phyloP scores from a whole-genome alignment of 2,329 filamentous ascomycete species.

The Periconia sp. region DNA sequence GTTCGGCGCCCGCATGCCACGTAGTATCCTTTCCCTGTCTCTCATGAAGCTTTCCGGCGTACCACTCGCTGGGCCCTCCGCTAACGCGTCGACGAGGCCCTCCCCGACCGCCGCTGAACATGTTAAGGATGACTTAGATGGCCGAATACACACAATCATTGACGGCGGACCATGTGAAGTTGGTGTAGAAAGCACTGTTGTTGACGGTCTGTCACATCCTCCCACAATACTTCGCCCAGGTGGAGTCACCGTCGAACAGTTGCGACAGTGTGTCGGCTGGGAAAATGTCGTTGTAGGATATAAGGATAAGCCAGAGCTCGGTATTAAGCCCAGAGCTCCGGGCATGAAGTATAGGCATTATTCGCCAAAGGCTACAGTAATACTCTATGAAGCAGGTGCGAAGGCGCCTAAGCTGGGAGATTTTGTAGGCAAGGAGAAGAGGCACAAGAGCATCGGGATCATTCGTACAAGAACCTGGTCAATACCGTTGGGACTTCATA shows the following conservation, averaged over 20 bases:
- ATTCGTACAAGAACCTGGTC: constrained; percentile 42
- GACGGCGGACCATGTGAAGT: constrained; percentile 88
- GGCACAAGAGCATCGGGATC: constrained; percentile 44
- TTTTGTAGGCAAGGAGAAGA: constrained; percentile 30
- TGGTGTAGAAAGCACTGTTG: constrained; percentile 95
- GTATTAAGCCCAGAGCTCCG: constrained; percentile 76
- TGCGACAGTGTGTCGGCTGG: constrained; percentile 80
- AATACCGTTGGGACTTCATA: constrained; percentile 22
- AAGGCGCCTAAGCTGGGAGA: constrained; percentile 35
- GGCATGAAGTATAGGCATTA: constrained; percentile 99
- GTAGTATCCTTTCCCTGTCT: constrained; percentile 80
- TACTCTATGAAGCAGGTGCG: constrained; percentile 74
- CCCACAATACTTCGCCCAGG: constrained; percentile 86
- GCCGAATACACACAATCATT: constrained; percentile 83
- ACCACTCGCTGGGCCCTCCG: constrained; percentile 89
- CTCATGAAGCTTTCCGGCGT: constrained; percentile 80
- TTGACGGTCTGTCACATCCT: constrained; percentile 83
- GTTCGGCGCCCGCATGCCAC: constrained; percentile 90
- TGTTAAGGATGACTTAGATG: constrained; percentile 82
- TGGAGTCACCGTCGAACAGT: constrained; percentile 81
- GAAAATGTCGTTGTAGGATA: constrained; percentile 78
- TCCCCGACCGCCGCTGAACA: constrained; percentile 91
- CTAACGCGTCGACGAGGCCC: constrained; percentile 92
- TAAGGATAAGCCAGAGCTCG: constrained; percentile 72
- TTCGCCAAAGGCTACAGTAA: constrained; percentile 84